Conservation (phyloP, 176 grass and related monocot species). For the Themeda triandra region DNA sequence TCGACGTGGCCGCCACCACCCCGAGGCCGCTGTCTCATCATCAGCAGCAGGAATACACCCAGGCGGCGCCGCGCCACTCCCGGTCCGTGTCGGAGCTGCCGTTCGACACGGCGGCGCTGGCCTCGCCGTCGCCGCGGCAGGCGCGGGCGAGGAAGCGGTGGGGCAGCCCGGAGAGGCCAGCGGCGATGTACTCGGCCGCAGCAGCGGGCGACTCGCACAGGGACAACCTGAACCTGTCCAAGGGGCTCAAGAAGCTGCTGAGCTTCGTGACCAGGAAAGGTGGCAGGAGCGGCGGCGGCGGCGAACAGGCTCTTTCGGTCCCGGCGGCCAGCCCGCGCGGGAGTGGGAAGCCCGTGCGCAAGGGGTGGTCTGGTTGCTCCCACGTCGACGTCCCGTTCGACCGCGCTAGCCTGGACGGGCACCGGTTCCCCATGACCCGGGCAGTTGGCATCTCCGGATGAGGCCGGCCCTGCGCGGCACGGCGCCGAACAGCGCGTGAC, state of each 20-base stretch:
- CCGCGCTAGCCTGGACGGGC: constrained; percentile 35
- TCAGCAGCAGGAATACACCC: background rate
- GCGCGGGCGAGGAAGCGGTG: constrained; percentile 37
- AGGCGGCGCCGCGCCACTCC: constrained; percentile 10
- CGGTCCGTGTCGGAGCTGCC: constrained; percentile 36
- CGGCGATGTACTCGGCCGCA: constrained; percentile 7
- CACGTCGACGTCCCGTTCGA: constrained; percentile 34
- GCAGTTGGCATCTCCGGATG: constrained; percentile 47
- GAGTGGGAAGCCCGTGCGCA: constrained; percentile 40
- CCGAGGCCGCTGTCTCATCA: background rate
- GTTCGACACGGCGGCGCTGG: background rate
- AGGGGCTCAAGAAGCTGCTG: constrained; percentile 54
- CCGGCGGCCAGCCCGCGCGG: background rate
- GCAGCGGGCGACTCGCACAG: constrained; percentile 25
- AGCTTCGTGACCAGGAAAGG: constrained; percentile 45
- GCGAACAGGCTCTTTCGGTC: background rate
- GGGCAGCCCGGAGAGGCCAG: constrained; percentile 34
- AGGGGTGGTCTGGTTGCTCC: constrained; percentile 28
- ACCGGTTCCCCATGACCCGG: constrained; percentile 50
- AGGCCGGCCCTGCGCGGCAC: background rate
- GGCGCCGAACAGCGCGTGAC: background rate
- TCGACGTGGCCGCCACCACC: constrained; percentile 4
- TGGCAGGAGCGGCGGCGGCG: background rate
- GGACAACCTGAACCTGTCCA: constrained; percentile 33
- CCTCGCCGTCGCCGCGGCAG: background rate